Conservation (phyloP, 352 stramenopile species). For the Globisporangium orthogonon region DNA sequence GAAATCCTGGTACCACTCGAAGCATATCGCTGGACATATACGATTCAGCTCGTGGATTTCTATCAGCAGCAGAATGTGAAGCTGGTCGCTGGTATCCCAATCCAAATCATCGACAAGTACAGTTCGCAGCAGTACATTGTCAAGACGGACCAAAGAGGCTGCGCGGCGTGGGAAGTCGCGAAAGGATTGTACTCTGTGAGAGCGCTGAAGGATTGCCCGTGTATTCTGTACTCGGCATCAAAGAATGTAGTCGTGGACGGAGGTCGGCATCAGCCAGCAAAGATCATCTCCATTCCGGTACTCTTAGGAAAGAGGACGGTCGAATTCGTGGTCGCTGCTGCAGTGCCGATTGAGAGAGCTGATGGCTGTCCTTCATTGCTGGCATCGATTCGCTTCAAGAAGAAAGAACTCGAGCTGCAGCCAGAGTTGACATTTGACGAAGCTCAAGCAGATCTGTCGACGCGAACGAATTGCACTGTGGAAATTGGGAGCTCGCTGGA, state of each 20-base stretch:
- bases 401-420: neutral
- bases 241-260: constrained; percentile 67
- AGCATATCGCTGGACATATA: constrained; percentile 52
- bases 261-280: constrained; percentile 37
- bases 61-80: constrained; percentile 42
- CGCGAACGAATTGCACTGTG: neutral
- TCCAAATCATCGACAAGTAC: constrained; percentile 53
- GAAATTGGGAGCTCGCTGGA: constrained; percentile 18
- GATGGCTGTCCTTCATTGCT: neutral
- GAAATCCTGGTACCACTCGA: constrained; percentile 54
- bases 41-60: constrained; percentile 62
- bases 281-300: constrained; percentile 48
- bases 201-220: constrained; percentile 41
- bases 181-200: constrained; percentile 60
- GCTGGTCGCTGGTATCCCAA: constrained; percentile 32
- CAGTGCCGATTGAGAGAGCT: neutral
- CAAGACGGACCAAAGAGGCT: constrained; percentile 32
- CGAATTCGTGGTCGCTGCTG: constrained; percentile 15
- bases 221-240: constrained; percentile 56
- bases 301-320: constrained; percentile 47
- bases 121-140: constrained; percentile 38
- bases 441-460: neutral
- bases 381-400: constrained; percentile 3
- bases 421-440: neutral
- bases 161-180: constrained; percentile 41